phyloP scores from a whole-genome alignment of 2,329 filamentous ascomycete species.

The Xylariomycetidae sp. region DNA sequence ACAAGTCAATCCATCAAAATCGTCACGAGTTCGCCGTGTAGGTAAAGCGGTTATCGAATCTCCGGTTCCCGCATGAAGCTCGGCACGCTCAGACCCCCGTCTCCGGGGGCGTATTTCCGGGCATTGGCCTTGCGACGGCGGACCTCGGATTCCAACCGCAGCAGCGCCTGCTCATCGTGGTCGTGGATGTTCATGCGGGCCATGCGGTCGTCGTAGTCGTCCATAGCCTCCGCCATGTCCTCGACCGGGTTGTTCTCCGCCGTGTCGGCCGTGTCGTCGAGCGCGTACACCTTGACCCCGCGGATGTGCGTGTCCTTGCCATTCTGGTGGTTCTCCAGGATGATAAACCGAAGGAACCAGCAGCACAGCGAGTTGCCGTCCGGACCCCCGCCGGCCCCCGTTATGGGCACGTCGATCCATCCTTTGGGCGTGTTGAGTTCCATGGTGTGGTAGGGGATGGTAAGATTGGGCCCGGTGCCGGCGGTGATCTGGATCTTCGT shows the following conservation, averaged over 20 bases:
- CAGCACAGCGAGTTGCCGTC: conserved; percentile 73
- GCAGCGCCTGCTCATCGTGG: conserved; percentile 26
- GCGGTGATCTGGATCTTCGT: conserved; percentile 86
- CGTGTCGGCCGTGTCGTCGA: conserved; percentile 40
- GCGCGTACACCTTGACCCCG: conserved; percentile 78
- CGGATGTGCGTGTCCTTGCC: conserved; percentile 98
- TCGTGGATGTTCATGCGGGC: conserved; percentile 22
- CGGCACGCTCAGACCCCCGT: conserved; percentile 30
- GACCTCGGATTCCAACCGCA: conserved; percentile 26
- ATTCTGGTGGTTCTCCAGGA: conserved; percentile 97
- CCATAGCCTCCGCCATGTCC: conserved; percentile 27
- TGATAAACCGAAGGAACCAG: conserved; percentile 83
- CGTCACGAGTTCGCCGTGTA: too few species aligned
- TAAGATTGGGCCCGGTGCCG: conserved; percentile 84
- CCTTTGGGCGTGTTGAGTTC: conserved; percentile 72
- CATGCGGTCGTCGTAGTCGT: conserved; percentile 23
- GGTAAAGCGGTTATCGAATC: conserved; percentile 35
- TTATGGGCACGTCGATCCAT: conserved; percentile 78
- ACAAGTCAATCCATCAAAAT: too few species aligned
- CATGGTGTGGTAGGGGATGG: conserved; percentile 81
- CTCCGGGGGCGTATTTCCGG: conserved; percentile 23
- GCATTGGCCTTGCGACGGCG: conserved; percentile 22
- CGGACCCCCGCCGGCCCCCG: conserved; percentile 48
- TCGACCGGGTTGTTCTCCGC: conserved; percentile 30
- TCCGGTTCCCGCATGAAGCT: conserved; percentile 37